Conservation (phyloP, 1,284 basidiomycete species). For the Rhodofomes roseus region DNA sequence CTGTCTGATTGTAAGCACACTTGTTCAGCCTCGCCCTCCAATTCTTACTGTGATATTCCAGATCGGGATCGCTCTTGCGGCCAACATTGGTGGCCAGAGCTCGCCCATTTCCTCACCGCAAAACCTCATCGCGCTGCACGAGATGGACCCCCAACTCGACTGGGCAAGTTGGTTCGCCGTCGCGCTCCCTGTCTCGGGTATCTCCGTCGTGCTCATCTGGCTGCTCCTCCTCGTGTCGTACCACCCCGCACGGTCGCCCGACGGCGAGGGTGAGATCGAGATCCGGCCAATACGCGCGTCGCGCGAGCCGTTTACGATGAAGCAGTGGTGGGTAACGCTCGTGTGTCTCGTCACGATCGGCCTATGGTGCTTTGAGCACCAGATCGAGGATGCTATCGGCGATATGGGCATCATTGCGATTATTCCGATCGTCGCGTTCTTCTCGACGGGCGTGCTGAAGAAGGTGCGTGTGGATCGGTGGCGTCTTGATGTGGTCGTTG, state of each 20-base stretch:
- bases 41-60: constrained; percentile 26
- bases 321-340: constrained; percentile 89
- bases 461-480: constrained; percentile 55
- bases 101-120: constrained; percentile 96
- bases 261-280: constrained; percentile 75
- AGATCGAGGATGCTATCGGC: constrained; percentile 77
- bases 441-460: constrained; percentile 90
- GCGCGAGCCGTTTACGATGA: constrained; percentile 74
- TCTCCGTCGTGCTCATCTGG: constrained; percentile 92
- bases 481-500: neutral
- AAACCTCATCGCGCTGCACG: constrained; percentile 89
- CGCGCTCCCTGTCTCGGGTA: constrained; percentile 83
- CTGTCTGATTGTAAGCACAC: constrained; percentile 77
- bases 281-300: constrained; percentile 83
- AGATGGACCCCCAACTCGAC: constrained; percentile 85
- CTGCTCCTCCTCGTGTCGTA: constrained; percentile 85
- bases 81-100: constrained; percentile 97
- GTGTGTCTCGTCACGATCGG: constrained; percentile 87
- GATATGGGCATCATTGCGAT: constrained; percentile 99
- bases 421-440: constrained; percentile 91
- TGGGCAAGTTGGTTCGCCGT: constrained; percentile 97
- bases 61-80: constrained; percentile 95
- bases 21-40: neutral
- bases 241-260: constrained; percentile 62
- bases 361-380: constrained; percentile 90